These are phyloP conservation scores for Blastobotrys proliferans DNA, from an alignment of 1,139 yeast genomes.

Conservation along the genomic window DNA sequence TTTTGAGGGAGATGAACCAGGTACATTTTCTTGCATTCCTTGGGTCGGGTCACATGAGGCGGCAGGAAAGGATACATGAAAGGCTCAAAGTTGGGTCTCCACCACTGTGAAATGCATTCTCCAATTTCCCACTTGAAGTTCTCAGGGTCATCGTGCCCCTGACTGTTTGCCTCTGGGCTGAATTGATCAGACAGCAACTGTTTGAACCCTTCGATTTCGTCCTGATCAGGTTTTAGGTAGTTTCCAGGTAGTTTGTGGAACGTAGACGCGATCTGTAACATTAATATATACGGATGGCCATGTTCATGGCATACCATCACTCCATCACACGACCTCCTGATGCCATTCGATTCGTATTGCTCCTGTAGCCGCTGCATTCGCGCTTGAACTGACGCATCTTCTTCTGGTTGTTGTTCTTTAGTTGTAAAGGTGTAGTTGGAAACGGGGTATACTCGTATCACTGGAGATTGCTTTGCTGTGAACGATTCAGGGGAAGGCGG, in stretches of 20 bases:
- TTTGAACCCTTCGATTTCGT: conserved; percentile 31
- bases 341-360: conserved; percentile 34
- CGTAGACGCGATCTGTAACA: conserved; percentile 33
- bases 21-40: conserved; percentile 37
- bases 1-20: conserved; percentile 32
- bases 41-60: conserved; percentile 36
- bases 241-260: conserved; percentile 38
- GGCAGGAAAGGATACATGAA: conserved; percentile 39
- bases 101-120: conserved; percentile 38
- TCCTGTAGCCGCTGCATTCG: conserved; percentile 30
- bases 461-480: conserved; percentile 23
- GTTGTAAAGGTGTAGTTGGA: conserved; percentile 34
- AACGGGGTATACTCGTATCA: conserved; percentile 33
- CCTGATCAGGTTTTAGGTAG: conserved; percentile 27
- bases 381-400: conserved; percentile 31
- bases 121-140: conserved; percentile 33
- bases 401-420: conserved; percentile 35
- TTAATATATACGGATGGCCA: conserved; percentile 36
- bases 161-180: conserved; percentile 24
- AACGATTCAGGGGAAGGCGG: conserved; percentile 17
- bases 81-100: conserved; percentile 37
- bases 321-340: conserved; percentile 37
- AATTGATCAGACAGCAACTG: conserved; percentile 29
- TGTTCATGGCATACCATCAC: conserved; percentile 36
- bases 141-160: conserved; percentile 18